Base-by-base conservation (phyloP, 2,329 filamentous ascomycete species). In the Blastomyces percursus region DNA sequence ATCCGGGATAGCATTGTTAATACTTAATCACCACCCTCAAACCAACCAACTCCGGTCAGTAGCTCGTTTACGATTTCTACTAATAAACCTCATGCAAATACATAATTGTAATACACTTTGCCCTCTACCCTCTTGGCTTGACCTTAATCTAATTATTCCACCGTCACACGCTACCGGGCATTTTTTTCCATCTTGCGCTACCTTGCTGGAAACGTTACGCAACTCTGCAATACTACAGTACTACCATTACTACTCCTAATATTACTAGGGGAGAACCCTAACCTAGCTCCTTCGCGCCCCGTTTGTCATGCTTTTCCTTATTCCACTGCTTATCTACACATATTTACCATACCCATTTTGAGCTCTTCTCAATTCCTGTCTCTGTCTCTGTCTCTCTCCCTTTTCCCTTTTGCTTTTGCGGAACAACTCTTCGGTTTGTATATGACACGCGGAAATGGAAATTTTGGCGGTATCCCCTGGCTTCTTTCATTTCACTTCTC, bases 41-140 rank as follows among this genome's bases (percentile, higher is more conserved):
- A 24, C 30, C 51, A 30, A 16, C 5, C 14, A 38, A 14, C n/a
- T 27, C n/a, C 42, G n/a, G 35, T 56, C 30, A 30, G 6, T 14
- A 42, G 40, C 40, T 16, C 12, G 48, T 51, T 55, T 35, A 61
- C n/a, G 59, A 61, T 54, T 35, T 52, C 40, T 12, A 61, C 16
- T 55, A 58, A 19, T 44, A 44, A 19, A n/a, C 48, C 24, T 27
- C 42, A 59, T n/a, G 30, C 46, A 8, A 24, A 60, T 60, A 40
- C 19, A 60, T 60, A 40, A 60, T 60, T 38, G 8, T 60, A 60
- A 59, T 59, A 59, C 16, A 40, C 42, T 30, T 21, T 56, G 11
- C 30, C 16, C 24, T n/a, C 27, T 6, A 11, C 40, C 40, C 56
- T 30, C 42, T 48, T 60, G 14, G 46, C 50, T 42, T 54, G 12